Conservation (phyloP, 2,329 filamentous ascomycete genomes). For the Thielaviopsis euricoi region DNA sequence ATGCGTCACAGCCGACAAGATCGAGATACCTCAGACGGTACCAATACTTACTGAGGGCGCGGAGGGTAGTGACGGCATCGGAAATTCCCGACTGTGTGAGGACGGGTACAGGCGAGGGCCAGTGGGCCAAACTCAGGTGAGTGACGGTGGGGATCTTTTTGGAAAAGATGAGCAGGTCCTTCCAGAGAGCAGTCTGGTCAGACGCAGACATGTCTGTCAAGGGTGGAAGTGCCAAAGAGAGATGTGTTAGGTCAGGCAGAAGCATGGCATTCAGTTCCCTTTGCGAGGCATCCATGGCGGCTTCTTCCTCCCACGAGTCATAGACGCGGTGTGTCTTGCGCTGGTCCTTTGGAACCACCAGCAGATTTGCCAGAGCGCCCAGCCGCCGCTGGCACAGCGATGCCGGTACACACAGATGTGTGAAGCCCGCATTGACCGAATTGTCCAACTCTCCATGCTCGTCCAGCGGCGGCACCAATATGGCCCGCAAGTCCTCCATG, state of each 20-base stretch:
- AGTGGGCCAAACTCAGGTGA: background rate
- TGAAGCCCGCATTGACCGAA: background rate
- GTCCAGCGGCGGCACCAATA: background rate
- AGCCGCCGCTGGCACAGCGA: background rate
- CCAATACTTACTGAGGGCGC: background rate
- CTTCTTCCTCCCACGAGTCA: constrained; percentile 1
- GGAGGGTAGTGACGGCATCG: background rate
- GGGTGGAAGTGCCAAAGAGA: background rate
- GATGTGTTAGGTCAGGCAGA: background rate
- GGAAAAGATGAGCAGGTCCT: background rate
- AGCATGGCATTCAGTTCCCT: background rate
- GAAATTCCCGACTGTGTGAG: background rate
- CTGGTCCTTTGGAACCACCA: background rate
- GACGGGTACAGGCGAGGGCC: background rate
- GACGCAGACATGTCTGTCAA: background rate
- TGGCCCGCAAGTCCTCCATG: background rate
- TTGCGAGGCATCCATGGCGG: background rate
- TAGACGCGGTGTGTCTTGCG: background rate
- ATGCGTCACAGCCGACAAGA: background rate
- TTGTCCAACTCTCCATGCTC: background rate
- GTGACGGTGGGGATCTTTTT: background rate
- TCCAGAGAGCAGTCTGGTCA: background rate
- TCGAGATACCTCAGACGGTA: background rate
- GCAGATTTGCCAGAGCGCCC: background rate
- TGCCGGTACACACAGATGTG: background rate